These are phyloP conservation scores for Hepatocystis sp. DNA, from an alignment of 169 alveolate genomes.

Conservation along the genomic window DNA sequence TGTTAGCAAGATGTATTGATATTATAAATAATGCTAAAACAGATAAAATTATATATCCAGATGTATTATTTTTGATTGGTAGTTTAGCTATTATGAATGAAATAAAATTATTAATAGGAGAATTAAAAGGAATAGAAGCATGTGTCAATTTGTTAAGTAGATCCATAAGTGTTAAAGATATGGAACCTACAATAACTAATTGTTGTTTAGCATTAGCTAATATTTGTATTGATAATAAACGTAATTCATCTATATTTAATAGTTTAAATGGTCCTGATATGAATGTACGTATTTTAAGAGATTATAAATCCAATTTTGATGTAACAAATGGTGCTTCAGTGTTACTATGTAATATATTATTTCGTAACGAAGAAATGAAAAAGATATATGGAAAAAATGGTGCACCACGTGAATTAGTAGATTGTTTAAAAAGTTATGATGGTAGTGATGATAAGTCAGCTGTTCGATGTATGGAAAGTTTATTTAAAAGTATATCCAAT, in stretches of 20 bases:
- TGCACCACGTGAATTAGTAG: slow-evolving; percentile 92
- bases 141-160: slow-evolving; percentile 82
- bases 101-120: slow-evolving; percentile 87
- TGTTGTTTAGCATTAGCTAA: slow-evolving; percentile 92
- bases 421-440: slow-evolving; percentile 84
- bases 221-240: slow-evolving; percentile 89
- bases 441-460: slow-evolving; percentile 86
- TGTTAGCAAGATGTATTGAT: slow-evolving; percentile 72
- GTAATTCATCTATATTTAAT: slow-evolving; percentile 85
- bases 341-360: slow-evolving; percentile 89
- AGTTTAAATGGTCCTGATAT: slow-evolving; percentile 91
- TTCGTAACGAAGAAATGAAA: slow-evolving; percentile 90
- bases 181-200: slow-evolving; percentile 88
- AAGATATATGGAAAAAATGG: slow-evolving; percentile 89
- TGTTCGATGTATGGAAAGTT: slow-evolving; percentile 89
- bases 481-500: slow-evolving; percentile 91
- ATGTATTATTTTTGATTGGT: slow-evolving; percentile 89
- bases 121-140: slow-evolving; percentile 76
- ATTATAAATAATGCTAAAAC: slow-evolving; percentile 75
- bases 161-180: slow-evolving; percentile 79
- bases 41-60: slow-evolving; percentile 87
- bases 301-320: slow-evolving; percentile 87
- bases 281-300: slow-evolving; percentile 84
- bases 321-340: slow-evolving; percentile 91
- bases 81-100: slow-evolving; percentile 87